Conservation (phyloP, 2,329 filamentous ascomycete genomes). For the Colletotrichum orbiculare region DNA sequence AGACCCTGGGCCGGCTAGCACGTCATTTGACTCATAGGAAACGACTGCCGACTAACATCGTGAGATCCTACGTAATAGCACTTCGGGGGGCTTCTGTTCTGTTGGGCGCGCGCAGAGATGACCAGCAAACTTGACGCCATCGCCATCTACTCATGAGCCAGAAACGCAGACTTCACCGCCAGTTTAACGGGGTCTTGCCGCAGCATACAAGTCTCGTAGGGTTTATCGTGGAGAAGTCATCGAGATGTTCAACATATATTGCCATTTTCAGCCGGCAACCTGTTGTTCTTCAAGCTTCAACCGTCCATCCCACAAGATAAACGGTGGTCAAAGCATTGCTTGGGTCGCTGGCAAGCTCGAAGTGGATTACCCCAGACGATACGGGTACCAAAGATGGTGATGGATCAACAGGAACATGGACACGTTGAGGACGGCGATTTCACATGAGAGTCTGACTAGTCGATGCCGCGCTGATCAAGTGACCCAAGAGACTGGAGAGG, state of each 20-base stretch:
- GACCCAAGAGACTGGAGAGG: slow-evolving; percentile 7
- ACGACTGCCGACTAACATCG: too few relatives aligned
- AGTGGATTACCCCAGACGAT: slow-evolving; percentile 33
- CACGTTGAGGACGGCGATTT: slow-evolving; percentile 12
- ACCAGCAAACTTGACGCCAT: too few relatives aligned
- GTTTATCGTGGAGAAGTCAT: background rate
- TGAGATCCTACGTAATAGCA: too few relatives aligned
- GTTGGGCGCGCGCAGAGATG: too few relatives aligned
- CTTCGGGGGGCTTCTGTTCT: too few relatives aligned
- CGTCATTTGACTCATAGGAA: slow-evolving; percentile 12
- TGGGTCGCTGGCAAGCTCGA: slow-evolving; percentile 8
- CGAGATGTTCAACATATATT: slow-evolving; percentile 30
- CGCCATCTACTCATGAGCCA: too few relatives aligned
- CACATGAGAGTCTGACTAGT: slow-evolving; percentile 13
- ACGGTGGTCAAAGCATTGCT: slow-evolving; percentile 37
- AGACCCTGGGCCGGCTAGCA: slow-evolving; percentile 2
- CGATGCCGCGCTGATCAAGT: slow-evolving; percentile 9
- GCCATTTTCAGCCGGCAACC: slow-evolving; percentile 10
- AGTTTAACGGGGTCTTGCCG: too few relatives aligned
- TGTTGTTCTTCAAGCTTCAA: slow-evolving; percentile 1
- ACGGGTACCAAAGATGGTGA: slow-evolving; percentile 18
- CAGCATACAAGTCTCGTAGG: too few relatives aligned
- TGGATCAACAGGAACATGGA: slow-evolving; percentile 20
- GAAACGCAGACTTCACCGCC: too few relatives aligned
- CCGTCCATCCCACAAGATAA: slow-evolving; percentile 32